Percentiles rank a stretch among this genome's conserved stretches.
Conservation (phyloP, 2,329 filamentous ascomycete genomes). For the Colletotrichum liaoningense region DNA sequence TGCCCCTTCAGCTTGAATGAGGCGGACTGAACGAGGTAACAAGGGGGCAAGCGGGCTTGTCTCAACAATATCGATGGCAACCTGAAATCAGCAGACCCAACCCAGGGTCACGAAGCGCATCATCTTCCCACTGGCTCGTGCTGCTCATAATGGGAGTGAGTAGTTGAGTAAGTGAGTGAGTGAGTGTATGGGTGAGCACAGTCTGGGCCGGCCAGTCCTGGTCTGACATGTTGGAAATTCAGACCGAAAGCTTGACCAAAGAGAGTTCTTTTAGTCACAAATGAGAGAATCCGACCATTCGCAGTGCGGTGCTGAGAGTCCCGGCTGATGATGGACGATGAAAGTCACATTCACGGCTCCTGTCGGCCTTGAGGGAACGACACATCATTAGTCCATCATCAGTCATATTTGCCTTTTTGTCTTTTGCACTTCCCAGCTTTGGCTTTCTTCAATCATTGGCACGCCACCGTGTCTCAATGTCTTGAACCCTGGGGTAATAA, state of each 20-base stretch:
- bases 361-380: neutral
- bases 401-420: conserved; percentile 13
- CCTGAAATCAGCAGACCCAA: neutral
- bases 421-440: neutral
- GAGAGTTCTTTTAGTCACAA: conserved; percentile 16
- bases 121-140: neutral
- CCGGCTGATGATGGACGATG: neutral
- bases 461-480: neutral
- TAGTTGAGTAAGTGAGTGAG: neutral
- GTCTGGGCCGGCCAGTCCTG: neutral
- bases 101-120: neutral
- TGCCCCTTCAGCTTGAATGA: neutral
- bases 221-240: neutral
- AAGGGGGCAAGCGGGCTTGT: conserved; percentile 1
- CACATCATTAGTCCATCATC: conserved; percentile 31
- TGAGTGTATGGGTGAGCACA: neutral
- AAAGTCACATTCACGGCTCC: conserved; percentile 5
- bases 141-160: neutral
- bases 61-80: neutral
- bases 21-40: conserved; percentile 1
- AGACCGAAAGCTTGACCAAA: conserved; percentile 1
- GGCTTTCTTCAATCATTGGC: neutral
- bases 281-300: conserved; percentile 14
- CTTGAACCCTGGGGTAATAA: neutral
- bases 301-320: neutral